phyloP scores from a whole-genome alignment of 1,284 basidiomycete genomes.

The Cerrena zonata region DNA sequence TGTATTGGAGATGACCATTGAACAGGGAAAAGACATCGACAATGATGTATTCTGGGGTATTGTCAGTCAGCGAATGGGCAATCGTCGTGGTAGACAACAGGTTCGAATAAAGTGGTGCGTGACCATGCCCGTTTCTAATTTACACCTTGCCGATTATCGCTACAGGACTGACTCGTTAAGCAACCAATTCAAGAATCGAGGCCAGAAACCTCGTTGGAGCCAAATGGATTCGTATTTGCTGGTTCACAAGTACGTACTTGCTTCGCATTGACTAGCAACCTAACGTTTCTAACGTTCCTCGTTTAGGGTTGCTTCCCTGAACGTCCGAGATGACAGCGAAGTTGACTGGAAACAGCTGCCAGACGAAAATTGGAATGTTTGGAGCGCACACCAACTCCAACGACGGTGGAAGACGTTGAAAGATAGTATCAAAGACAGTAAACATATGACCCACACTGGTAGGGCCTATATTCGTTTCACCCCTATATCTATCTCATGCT shows the following conservation, averaged over 20 bases:
- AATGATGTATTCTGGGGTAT: slow-evolving; percentile 77
- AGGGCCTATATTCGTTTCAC: slow-evolving; percentile 16
- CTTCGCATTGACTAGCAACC: background rate
- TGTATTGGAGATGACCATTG: slow-evolving; percentile 64
- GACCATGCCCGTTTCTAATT: background rate
- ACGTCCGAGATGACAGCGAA: slow-evolving; percentile 74
- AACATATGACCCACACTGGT: slow-evolving; percentile 75
- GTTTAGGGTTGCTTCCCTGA: slow-evolving; percentile 61
- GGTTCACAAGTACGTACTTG: slow-evolving; percentile 63
- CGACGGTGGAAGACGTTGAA: slow-evolving; percentile 76
- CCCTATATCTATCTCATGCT: background rate
- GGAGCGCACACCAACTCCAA: slow-evolving; percentile 72
- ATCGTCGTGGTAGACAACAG: slow-evolving; percentile 68
- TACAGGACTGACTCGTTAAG: slow-evolving; percentile 69
- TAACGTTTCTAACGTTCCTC: slow-evolving; percentile 4
- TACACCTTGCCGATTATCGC: background rate
- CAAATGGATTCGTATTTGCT: slow-evolving; percentile 70
- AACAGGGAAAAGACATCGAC: slow-evolving; percentile 63
- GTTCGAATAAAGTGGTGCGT: slow-evolving; percentile 77
- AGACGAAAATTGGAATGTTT: slow-evolving; percentile 74
- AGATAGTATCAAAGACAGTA: slow-evolving; percentile 62
- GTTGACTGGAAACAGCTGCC: slow-evolving; percentile 75
- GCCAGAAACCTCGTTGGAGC: slow-evolving; percentile 66
- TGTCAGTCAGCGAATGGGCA: slow-evolving; percentile 71
- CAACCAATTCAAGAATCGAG: slow-evolving; percentile 64